phyloP scores from a whole-genome alignment of 2,329 filamentous ascomycete species.

The Helicocarpus griseus region DNA sequence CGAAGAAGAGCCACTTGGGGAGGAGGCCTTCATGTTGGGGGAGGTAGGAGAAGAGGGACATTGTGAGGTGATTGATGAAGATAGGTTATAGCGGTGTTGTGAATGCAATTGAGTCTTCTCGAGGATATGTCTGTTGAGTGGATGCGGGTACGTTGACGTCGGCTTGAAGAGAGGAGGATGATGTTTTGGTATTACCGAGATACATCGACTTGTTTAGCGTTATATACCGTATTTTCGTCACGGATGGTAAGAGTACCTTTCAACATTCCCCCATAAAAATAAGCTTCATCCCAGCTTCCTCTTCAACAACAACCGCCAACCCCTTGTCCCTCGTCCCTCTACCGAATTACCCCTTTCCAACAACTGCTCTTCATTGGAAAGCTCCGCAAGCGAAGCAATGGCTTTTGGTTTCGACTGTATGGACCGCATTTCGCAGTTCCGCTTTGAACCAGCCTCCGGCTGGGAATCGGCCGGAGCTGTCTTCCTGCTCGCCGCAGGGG shows the following conservation, averaged over 20 bases:
- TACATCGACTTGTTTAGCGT: background rate
- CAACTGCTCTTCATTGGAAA: background rate
- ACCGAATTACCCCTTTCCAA: background rate
- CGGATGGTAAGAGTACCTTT: too few relatives aligned
- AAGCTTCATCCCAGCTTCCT: background rate
- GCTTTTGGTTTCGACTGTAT: constrained; percentile 23
- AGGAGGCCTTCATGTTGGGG: constrained; percentile 42
- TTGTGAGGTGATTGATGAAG: background rate
- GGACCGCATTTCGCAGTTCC: constrained; percentile 25
- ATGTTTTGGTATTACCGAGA: too few relatives aligned
- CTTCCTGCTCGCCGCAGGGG: constrained; percentile 41
- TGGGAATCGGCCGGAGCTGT: constrained; percentile 27
- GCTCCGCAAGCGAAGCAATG: constrained; percentile 16
- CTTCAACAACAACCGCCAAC: background rate
- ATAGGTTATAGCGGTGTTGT: background rate
- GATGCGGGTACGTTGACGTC: too few relatives aligned
- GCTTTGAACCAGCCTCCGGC: constrained; percentile 25
- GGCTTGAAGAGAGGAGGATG: too few relatives aligned
- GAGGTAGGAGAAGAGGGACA: constrained; percentile 17
- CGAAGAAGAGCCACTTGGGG: constrained; percentile 57
- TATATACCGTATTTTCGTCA: background rate
- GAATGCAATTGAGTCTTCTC: too few relatives aligned
- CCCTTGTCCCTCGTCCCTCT: background rate
- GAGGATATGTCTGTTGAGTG: too few relatives aligned
- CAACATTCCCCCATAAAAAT: too few relatives aligned